Evolutionary conservation across 768 basidiomycete species (phyloP), one percentile per base, ranked within the genome.

Genomic region (Daedalea quercina): DNA sequence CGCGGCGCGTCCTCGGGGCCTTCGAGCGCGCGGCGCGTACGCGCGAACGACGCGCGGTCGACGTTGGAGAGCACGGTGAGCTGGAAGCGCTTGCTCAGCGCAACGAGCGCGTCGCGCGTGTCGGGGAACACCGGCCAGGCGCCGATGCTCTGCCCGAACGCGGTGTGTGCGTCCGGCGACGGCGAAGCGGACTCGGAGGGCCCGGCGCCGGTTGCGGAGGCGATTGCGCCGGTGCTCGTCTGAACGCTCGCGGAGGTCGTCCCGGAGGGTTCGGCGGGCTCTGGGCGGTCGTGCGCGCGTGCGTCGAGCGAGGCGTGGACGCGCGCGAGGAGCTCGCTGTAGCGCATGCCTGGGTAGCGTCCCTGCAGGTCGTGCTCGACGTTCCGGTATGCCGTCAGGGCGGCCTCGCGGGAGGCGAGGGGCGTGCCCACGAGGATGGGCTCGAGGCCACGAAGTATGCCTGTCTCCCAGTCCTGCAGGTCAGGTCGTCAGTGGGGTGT

Each of bases 31-130:
- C 69, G 67, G 44, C 82, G 81, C 0, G 85, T 88, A 56, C 74
- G 68, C 2, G 75, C 69, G 62, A 88, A 87, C 28, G 84, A 84
- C 22, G 59, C 63, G 52, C 75, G 75, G 57, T 90, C 87, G 61
- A 90, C 82, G 65, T 90, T 90, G 58, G 86, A 88, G 35, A 90
- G 74, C 4, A 88, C 84, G 54, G 82, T 75, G 54, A 90, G 81
- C 51, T 81, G 82, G 70, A 79, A 89, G 61, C 78, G 76, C 52
- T 74, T 71, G 34, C 84, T 73, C 48, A 90, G 78, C 25, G 72
- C 66, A 46, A 72, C 74, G 4, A 90, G 77, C 0, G 86, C 87
- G 15, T 68, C 65, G 53, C 72, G 65, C 9, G 82, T 84, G 65
- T 90, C 88, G 0, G 81, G 76, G 69, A 89, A 90, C 7, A 80